Base-by-base conservation (phyloP, 345 rosid genomes). In the Gossypium anomalum region DNA sequence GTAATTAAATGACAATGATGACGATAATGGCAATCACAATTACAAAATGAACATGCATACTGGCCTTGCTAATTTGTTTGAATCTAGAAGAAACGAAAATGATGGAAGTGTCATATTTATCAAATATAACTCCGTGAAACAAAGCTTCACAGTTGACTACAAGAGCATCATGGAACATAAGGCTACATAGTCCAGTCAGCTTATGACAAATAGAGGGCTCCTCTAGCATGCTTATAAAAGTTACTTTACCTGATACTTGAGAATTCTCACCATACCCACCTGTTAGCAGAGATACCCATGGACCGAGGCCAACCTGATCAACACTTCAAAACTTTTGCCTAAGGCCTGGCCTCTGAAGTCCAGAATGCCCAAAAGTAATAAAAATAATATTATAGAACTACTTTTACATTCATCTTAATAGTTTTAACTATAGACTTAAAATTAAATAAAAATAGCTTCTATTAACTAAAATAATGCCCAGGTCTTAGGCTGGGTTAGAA, bases 101-200 rank as follows among this genome's bases (percentile, higher is more conserved):
- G 44, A 68, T 13, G 14, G 58, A 49, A 48, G 12, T 16, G 16
- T 43, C 20, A 17, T 49, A 49, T 25, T 23, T 68, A 16, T 68
- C 72, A 68, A 68, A 16, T 15, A 49, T 16, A 3, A 6, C 20
- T 47, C 13, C 13, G 14, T 67, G 19, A 57, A 67, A 45, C 38
- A 67, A 67, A 67, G 41, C 43, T 23, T 67, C 20, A 23, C 5
- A 13, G 19, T 45, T 67, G 71, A 61, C 55, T 22, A 45, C 22
- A 67, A 11, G 11, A 67, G 71, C 27, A 67, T n/a, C 55, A 67
- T 6, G 71, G 70, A 44, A 67, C 34, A 22, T 44, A 65, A 43
- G 52, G 70, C 29, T 41, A 63, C 16, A 17, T 38, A 41, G 15
- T 3, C 19, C 27, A 20, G 1, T 17, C 70, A 44, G 70, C 52